A percentile compares a stretch with the other conserved stretches of the same genome.
phyloP scores from a whole-genome alignment of 768 basidiomycete species.

The Pleurotus eryngii region DNA sequence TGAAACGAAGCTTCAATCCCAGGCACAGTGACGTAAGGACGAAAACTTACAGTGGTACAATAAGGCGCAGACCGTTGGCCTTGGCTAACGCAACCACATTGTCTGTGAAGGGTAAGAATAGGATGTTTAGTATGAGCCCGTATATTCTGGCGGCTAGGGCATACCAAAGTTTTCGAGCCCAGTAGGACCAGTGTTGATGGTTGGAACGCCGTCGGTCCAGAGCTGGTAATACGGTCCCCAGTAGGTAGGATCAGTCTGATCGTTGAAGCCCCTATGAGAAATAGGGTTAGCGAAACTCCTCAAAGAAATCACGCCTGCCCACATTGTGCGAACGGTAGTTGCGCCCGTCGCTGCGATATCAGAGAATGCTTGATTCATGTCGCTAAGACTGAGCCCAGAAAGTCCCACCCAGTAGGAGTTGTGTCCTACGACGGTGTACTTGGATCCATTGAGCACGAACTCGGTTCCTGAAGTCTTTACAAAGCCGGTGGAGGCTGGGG shows the following conservation, averaged over 20 bases:
- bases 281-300: no score
- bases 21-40: no score
- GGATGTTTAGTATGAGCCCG: no score
- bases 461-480: slow-evolving; percentile 48
- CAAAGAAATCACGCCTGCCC: neutral
- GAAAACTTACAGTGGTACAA: slow-evolving; percentile 49
- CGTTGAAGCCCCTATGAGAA: slow-evolving; percentile 32
- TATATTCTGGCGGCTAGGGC: neutral
- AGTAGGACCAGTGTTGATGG: slow-evolving; percentile 46
- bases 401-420: slow-evolving; percentile 59
- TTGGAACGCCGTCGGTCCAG: slow-evolving; percentile 46
- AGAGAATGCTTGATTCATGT: slow-evolving; percentile 46
- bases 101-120: slow-evolving; percentile 27
- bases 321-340: slow-evolving; percentile 53
- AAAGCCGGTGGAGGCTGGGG: slow-evolving; percentile 7
- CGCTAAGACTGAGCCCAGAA: slow-evolving; percentile 32
- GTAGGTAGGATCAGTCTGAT: slow-evolving; percentile 40
- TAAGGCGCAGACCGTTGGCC: slow-evolving; percentile 55
- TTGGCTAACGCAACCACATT: slow-evolving; percentile 55
- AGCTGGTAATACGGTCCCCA: slow-evolving; percentile 46
- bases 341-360: slow-evolving; percentile 47
- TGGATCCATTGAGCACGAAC: slow-evolving; percentile 47
- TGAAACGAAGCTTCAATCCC: slow-evolving; percentile 10
- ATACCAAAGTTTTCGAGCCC: slow-evolving; percentile 49
- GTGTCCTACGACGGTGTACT: slow-evolving; percentile 51